These are phyloP conservation scores for Rhodotorula sp. DNA, from an alignment of 1,284 basidiomycete species.

Conservation along the genomic window DNA sequence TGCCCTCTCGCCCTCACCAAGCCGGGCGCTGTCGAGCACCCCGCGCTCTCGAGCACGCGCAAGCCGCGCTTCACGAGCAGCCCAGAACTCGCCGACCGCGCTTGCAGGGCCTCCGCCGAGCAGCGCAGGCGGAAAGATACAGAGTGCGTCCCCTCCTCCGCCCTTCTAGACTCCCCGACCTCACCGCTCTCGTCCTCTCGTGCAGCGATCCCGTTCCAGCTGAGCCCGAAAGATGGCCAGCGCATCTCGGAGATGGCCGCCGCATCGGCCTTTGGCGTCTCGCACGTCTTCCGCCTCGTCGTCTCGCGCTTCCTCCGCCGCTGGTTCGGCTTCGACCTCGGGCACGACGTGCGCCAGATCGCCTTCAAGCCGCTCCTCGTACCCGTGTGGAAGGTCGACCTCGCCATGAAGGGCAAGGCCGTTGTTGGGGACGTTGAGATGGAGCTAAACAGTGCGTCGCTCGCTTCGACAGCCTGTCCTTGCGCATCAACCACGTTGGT, in stretches of 20 bases:
- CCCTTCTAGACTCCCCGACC: background rate
- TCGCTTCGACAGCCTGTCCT: background rate
- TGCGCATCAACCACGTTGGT: background rate
- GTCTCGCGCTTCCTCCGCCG: slow-evolving; percentile 11
- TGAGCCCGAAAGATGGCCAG: slow-evolving; percentile 7
- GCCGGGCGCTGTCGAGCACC: too few species aligned
- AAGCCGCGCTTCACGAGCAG: background rate
- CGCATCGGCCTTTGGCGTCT: slow-evolving; percentile 19
- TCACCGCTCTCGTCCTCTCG: background rate
- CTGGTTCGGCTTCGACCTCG: slow-evolving; percentile 18
- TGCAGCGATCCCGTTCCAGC: slow-evolving; percentile 28
- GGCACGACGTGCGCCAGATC: slow-evolving; percentile 6
- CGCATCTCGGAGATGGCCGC: slow-evolving; percentile 16
- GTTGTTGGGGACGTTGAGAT: slow-evolving; percentile 19
- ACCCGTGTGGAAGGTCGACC: slow-evolving; percentile 37
- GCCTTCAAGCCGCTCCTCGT: slow-evolving; percentile 27
- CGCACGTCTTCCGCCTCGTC: slow-evolving; percentile 19
- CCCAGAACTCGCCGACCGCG: background rate
- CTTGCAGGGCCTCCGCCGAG: background rate
- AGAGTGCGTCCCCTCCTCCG: slow-evolving; percentile 3
- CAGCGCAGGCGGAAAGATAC: slow-evolving; percentile 6
- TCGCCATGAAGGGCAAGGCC: slow-evolving; percentile 23
- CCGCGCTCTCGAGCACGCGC: background rate
- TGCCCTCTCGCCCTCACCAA: too few species aligned
- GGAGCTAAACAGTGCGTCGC: slow-evolving; percentile 18